These are phyloP conservation scores for Hydnum rufescens DNA, from an alignment of 768 basidiomycete genomes.

Conservation along the genomic window DNA sequence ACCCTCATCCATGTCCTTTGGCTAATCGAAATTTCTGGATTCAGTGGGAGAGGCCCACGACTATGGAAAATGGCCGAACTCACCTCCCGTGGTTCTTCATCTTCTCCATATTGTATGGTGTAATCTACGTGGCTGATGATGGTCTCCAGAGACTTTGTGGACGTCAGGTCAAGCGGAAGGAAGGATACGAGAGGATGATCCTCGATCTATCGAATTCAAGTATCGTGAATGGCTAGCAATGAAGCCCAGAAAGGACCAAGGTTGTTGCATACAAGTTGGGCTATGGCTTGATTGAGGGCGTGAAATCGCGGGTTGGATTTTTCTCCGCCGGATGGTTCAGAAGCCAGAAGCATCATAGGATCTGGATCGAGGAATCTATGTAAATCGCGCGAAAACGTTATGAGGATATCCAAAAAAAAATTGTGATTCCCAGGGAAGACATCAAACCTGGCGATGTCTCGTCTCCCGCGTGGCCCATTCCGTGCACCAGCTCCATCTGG, in stretches of 20 bases:
- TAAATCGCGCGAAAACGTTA: background rate
- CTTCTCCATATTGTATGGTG: slow-evolving; percentile 96
- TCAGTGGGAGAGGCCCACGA: slow-evolving; percentile 8
- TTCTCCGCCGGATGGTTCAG: slow-evolving; percentile 22
- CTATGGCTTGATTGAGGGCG: slow-evolving; percentile 83
- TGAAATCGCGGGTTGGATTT: slow-evolving; percentile 65
- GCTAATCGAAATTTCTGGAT: slow-evolving; percentile 20
- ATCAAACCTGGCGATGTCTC: slow-evolving; percentile 65
- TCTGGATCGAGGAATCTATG: slow-evolving; percentile 92
- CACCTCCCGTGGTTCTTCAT: slow-evolving; percentile 92
- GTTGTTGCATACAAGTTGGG: slow-evolving; percentile 52
- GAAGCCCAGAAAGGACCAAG: background rate
- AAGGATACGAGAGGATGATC: slow-evolving; percentile 97
- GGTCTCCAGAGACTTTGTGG: slow-evolving; percentile 72
- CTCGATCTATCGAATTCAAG: slow-evolving; percentile 52
- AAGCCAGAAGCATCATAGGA: slow-evolving; percentile 53
- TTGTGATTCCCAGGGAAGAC: background rate
- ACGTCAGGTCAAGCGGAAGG: slow-evolving; percentile 79
- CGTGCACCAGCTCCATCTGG: slow-evolving; percentile 35
- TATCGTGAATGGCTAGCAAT: background rate
- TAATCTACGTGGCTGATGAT: slow-evolving; percentile 94
- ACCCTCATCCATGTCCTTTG: slow-evolving; percentile 82
- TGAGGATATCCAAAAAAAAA: background rate
- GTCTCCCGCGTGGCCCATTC: slow-evolving; percentile 51
- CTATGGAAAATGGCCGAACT: slow-evolving; percentile 8